Evolutionary conservation across 768 basidiomycete species (phyloP), one percentile per base, ranked within the genome.

Genomic region (Suillus weaverae): DNA sequence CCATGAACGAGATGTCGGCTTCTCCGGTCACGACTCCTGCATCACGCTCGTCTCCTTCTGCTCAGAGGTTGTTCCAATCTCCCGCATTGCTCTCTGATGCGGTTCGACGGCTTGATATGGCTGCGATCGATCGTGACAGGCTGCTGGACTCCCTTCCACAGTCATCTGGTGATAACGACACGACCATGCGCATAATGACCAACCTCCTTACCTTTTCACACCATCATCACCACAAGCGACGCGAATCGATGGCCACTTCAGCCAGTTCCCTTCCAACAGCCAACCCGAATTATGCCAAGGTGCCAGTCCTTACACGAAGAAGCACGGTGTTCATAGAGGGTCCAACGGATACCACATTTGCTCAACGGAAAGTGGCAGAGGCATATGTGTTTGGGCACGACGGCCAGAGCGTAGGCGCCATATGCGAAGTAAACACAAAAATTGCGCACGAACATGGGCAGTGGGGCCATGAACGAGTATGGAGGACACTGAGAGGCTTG

Each of bases 141-240:
- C 74, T 76, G 18, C 66, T 63, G 33, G 75, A 73, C 32, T 81
- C 83, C 59, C 57, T 59, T 32, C 72, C 75, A 5, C 80, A 81
- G 60, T 81, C 78, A 38, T 76, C 78, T 13, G 85, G 84, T 61
- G 83, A 84, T 48, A 82, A 81, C 11, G 81, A 85, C 60, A 85
- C 86, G 68, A 87, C 90, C 36, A 72, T 89, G n/a, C 85, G 89
- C 16, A 85, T 90, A 66, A 90, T 92, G 90, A 91, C 90, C 5
- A 91, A 90, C 70, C 77, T 92, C 2, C 80, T 92, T 62, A 86
- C 88, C 0, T 81, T 86, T 62, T 84, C 86, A 14, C 84, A 83
- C 64, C 80, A 82, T 44, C 72, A 82, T 44, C 72, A 64, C 7
- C 43, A 71, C 65, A 36, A 64, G 71, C 48, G 66, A 70, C 62